Evolutionary conservation across 352 stramenopile species (phyloP).

Genomic region (Pythium diclinum): DNA sequence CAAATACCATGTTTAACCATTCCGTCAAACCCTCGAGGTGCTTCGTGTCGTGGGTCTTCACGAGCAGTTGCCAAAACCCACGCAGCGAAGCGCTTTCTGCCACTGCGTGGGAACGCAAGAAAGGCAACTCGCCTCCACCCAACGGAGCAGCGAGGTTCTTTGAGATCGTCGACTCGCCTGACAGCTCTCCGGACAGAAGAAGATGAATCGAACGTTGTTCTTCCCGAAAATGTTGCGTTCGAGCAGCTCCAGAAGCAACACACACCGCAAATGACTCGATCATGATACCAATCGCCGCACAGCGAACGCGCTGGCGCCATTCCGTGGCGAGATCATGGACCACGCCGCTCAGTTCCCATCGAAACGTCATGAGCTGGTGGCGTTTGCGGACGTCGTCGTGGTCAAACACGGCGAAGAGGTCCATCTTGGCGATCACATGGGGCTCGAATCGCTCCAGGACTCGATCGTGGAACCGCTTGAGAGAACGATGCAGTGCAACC

Average conservation of each 20-base stretch:
- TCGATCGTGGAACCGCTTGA: conserved; percentile 6
- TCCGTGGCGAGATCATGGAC: conserved; percentile 6
- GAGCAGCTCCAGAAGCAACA: not conserved
- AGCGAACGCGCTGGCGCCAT: not conserved
- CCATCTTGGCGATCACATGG: not conserved
- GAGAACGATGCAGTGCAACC: conserved; percentile 1
- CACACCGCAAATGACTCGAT: conserved; percentile 6
- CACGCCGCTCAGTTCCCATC: not conserved
- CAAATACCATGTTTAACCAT: not conserved
- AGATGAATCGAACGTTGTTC: not conserved
- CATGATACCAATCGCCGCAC: conserved; percentile 2
- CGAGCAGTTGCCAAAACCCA: not conserved
- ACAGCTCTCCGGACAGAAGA: not conserved
- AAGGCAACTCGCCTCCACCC: not conserved
- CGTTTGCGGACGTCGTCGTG: conserved; percentile 2
- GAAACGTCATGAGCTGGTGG: conserved; percentile 12
- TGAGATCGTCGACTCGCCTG: not conserved
- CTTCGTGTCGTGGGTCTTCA: not conserved
- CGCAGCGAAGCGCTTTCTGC: not conserved
- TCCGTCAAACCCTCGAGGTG: not conserved
- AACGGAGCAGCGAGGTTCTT: not conserved
- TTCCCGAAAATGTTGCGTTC: not conserved
- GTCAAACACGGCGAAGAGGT: conserved; percentile 10
- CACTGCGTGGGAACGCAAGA: not conserved
- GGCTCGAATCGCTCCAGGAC: not conserved